Conservation (phyloP, 164 flowering plant species). For the Amborella trichopoda region DNA sequence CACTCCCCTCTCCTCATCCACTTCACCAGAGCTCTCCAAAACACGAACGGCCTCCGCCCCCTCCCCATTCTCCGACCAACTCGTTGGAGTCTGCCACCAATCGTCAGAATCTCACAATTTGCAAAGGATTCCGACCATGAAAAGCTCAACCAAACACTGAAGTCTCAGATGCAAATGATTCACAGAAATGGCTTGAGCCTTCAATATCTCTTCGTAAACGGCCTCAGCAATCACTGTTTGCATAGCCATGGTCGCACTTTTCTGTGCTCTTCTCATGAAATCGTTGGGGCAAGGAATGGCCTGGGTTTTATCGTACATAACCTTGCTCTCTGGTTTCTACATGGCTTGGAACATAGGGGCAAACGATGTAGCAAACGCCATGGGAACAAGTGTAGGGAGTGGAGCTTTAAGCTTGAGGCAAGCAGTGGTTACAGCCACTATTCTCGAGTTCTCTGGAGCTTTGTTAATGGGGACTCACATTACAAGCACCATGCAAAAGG, state of each 20-base stretch:
- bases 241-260: slow-evolving; percentile 58
- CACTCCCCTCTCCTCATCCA: no score
- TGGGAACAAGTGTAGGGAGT: slow-evolving; percentile 96
- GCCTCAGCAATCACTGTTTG: slow-evolving; percentile 53
- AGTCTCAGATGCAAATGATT: no score
- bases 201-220: slow-evolving; percentile 54
- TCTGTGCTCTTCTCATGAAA: slow-evolving; percentile 44
- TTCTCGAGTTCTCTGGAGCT: slow-evolving; percentile 92
- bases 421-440: slow-evolving; percentile 84
- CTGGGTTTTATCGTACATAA: slow-evolving; percentile 48
- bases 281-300: slow-evolving; percentile 44
- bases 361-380: slow-evolving; percentile 95
- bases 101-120: no score
- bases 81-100: no score
- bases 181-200: slow-evolving; percentile 78
- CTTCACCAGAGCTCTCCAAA: no score
- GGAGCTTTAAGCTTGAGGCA: slow-evolving; percentile 80
- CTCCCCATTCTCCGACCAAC: no score
- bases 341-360: slow-evolving; percentile 99
- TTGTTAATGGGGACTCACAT: slow-evolving; percentile 89
- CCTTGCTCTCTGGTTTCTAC: slow-evolving; percentile 73
- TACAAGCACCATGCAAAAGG: slow-evolving; percentile 95
- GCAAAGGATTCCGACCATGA: no score
- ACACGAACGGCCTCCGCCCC: no score
- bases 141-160: no score